A percentile compares a stretch with the other conserved stretches of the same genome.
phyloP scores from a whole-genome alignment of 192 early-diverging fungal species.

The Umbelopsis isabellina region DNA sequence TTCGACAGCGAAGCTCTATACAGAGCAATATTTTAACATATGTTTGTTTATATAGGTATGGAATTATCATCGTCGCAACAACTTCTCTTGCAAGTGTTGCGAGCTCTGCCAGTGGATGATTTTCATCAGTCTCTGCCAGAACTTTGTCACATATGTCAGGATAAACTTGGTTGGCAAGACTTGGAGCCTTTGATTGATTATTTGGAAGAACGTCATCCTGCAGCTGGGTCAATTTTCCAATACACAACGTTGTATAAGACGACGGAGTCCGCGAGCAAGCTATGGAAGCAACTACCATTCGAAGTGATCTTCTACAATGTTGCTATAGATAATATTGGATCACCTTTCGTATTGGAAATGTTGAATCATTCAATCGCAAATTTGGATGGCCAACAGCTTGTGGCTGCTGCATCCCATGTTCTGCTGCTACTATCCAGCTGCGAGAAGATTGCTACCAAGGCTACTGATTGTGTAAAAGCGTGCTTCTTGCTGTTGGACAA shows the following conservation, averaged over 20 bases:
- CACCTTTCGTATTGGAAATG: background rate
- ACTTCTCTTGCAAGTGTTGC: background rate
- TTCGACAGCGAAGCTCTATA: too few relatives aligned
- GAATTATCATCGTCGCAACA: background rate
- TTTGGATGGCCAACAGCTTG: background rate
- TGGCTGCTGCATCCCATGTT: background rate
- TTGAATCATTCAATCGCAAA: background rate
- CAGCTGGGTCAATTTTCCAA: constrained; percentile 44
- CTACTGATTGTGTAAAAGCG: background rate
- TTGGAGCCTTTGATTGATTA: constrained; percentile 46
- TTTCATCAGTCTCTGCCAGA: constrained; percentile 39
- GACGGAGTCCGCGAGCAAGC: background rate
- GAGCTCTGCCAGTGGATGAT: background rate
- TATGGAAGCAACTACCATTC: background rate
- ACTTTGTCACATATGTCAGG: constrained; percentile 20
- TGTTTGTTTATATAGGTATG: background rate
- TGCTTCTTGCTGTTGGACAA: constrained; percentile 1
- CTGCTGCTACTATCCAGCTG: background rate
- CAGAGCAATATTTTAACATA: too few relatives aligned
- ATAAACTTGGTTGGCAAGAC: background rate
- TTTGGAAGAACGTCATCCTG: constrained; percentile 42
- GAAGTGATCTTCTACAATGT: background rate
- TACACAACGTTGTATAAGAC: background rate
- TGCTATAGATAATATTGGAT: background rate
- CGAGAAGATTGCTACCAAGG: background rate